These are phyloP conservation scores for Eucalyptus coolabah DNA, from an alignment of 345 rosid genomes.

Conservation along the genomic window DNA sequence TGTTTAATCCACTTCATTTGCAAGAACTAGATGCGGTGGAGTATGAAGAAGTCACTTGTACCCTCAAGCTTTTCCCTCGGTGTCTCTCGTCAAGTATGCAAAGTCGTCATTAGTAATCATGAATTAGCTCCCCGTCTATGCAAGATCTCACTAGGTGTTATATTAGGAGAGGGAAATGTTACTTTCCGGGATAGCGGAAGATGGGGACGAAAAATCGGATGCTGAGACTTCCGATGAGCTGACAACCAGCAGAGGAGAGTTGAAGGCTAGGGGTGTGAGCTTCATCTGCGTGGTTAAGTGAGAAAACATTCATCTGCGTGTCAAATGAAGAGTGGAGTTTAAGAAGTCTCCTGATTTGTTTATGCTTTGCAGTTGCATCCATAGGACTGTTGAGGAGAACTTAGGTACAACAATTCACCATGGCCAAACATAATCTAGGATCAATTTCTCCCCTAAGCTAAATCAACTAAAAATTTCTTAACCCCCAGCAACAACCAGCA, in stretches of 20 bases:
- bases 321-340: neutral
- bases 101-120: neutral
- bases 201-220: constrained; percentile 15
- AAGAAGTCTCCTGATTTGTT: neutral
- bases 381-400: no score
- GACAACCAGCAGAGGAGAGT: constrained; percentile 78
- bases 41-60: constrained; percentile 53
- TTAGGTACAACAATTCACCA: no score
- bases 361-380: neutral
- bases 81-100: constrained; percentile 10
- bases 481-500: no score
- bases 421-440: no score
- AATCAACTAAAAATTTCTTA: no score
- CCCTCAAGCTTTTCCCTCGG: constrained; percentile 19
- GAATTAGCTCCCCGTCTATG: neutral
- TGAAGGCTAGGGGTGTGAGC: constrained; percentile 44
- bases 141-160: neutral
- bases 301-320: neutral
- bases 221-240: constrained; percentile 65
- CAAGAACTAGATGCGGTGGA: constrained; percentile 61
- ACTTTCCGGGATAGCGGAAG: constrained; percentile 3
- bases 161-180: constrained; percentile 17
- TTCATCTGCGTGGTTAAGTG: constrained; percentile 19
- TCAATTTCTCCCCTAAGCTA: no score
- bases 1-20: constrained; percentile 26